phyloP scores from a whole-genome alignment of 257 asterid species.

The Craterostigma plantagineum region DNA sequence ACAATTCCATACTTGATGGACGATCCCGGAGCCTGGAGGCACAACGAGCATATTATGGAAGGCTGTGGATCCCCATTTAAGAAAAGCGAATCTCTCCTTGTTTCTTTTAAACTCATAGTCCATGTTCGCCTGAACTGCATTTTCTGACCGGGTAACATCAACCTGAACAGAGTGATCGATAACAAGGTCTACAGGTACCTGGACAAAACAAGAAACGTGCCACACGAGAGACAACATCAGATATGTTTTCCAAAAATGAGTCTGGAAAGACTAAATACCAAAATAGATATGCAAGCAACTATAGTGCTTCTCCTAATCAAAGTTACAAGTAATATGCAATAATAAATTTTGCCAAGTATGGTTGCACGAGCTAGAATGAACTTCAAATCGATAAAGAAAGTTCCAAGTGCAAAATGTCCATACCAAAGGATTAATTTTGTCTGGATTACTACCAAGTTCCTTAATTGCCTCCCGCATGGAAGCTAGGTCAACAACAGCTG shows the following conservation, averaged over 20 bases:
- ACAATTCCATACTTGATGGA: slow-evolving; percentile 51
- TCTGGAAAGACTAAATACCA: neutral
- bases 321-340: no score
- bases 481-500: slow-evolving; percentile 91
- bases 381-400: no score
- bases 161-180: slow-evolving; percentile 93
- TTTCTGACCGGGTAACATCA: slow-evolving; percentile 79
- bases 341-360: no score
- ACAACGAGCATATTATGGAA: slow-evolving; percentile 85
- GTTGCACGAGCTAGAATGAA: no score
- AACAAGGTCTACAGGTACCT: slow-evolving; percentile 96
- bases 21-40: slow-evolving; percentile 97
- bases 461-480: slow-evolving; percentile 89
- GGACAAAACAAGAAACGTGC: slow-evolving; percentile 9
- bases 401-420: no score
- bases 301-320: no score
- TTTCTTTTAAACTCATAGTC: slow-evolving; percentile 77
- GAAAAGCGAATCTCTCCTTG: slow-evolving; percentile 83
- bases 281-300: neutral
- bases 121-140: slow-evolving; percentile 87
- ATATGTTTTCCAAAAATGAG: no score
- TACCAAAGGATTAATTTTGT: slow-evolving; percentile 85
- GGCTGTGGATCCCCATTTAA: slow-evolving; percentile 88
- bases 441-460: slow-evolving; percentile 60
- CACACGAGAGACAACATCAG: no score